Evolutionary conservation across 1,284 basidiomycete species (phyloP).

Genomic region (Ceratobasidium sp.): DNA sequence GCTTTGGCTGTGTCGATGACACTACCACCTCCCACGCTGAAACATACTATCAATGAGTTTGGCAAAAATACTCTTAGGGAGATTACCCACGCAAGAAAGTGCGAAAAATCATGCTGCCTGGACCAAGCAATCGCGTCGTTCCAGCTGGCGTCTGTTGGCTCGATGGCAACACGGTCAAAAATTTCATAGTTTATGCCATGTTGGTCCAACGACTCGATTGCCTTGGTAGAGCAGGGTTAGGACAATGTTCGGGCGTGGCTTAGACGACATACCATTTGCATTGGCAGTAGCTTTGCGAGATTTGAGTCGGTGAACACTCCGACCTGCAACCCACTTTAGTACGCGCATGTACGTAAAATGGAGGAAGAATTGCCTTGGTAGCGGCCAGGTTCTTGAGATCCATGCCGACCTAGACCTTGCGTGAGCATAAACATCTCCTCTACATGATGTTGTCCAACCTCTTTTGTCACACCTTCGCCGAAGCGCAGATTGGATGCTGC

Average conservation of each 20-base stretch:
- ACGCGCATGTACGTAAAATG: constrained; percentile 49
- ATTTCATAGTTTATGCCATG: constrained; percentile 83
- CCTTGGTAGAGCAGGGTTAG: constrained; percentile 55
- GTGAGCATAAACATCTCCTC: not conserved
- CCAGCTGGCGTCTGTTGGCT: constrained; percentile 92
- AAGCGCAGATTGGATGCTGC: constrained; percentile 90
- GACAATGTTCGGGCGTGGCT: constrained; percentile 12
- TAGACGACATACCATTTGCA: constrained; percentile 69
- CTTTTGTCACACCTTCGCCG: constrained; percentile 85
- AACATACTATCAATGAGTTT: constrained; percentile 43
- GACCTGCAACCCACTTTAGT: constrained; percentile 63
- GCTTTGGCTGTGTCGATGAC: constrained; percentile 96
- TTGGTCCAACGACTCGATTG: constrained; percentile 76
- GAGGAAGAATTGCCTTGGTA: constrained; percentile 63
- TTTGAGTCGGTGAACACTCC: constrained; percentile 93
- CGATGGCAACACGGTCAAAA: constrained; percentile 83
- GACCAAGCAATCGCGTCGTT: constrained; percentile 88
- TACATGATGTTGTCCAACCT: constrained; percentile 60
- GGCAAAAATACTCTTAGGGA: not conserved
- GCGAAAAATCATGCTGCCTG: constrained; percentile 83
- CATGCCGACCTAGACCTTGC: constrained; percentile 63
- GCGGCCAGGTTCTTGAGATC: constrained; percentile 91
- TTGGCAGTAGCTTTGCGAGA: constrained; percentile 79
- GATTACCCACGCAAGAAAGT: constrained; percentile 82
- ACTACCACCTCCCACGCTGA: constrained; percentile 89